These are phyloP conservation scores for Hypericum androsaemum DNA, from an alignment of 345 rosid genomes.

Conservation along the genomic window DNA sequence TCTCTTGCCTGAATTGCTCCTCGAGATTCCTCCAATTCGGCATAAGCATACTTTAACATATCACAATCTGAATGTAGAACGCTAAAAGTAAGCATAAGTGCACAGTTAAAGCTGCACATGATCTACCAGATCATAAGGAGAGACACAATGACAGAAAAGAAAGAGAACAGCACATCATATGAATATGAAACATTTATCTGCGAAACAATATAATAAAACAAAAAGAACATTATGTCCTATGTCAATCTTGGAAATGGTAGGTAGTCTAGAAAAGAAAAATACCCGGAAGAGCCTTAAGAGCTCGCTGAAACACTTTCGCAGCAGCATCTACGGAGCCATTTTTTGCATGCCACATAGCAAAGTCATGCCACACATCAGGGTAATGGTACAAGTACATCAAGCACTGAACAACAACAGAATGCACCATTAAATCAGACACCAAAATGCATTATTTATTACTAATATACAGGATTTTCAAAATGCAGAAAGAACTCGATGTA, in stretches of 20 bases:
- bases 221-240: not conserved
- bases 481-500: not conserved
- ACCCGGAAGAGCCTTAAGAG: constrained; percentile 95
- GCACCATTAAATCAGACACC: constrained; percentile 8
- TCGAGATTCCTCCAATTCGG: constrained; percentile 88
- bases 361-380: constrained; percentile 91
- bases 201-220: not conserved
- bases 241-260: not conserved
- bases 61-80: constrained; percentile 54
- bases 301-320: constrained; percentile 86
- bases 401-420: constrained; percentile 45
- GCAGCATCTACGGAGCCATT: constrained; percentile 81
- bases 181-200: not conserved
- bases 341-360: constrained; percentile 88
- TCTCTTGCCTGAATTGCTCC: constrained; percentile 62
- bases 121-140: constrained; percentile 5
- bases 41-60: constrained; percentile 84
- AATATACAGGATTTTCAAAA: constrained; percentile 3
- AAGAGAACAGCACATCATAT: constrained; percentile 4
- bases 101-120: not conserved
- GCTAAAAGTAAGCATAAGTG: not conserved
- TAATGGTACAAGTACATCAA: constrained; percentile 92
- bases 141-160: not conserved
- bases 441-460: not conserved
- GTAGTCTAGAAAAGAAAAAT: constrained; percentile 15